Conservation (phyloP, 2,329 filamentous ascomycete species). For the Sarocladiaceae sp. region DNA sequence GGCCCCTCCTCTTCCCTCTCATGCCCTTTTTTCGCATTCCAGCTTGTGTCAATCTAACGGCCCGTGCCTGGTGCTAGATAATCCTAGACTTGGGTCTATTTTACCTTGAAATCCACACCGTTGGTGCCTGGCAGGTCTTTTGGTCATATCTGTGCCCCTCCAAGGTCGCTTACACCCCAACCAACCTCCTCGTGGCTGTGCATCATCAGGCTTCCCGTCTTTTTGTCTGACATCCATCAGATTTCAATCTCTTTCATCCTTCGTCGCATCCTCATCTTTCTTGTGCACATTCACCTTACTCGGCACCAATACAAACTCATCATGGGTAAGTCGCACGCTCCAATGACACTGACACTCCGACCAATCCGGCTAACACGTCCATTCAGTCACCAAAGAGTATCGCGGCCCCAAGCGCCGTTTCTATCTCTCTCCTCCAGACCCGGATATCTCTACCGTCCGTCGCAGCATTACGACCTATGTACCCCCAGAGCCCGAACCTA, state of each 20-base stretch:
- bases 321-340: constrained; percentile 8
- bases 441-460: constrained; percentile 31
- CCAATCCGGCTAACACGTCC: background rate
- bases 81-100: background rate
- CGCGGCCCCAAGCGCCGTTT: constrained; percentile 34
- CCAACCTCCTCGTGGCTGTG: background rate
- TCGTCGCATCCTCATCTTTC: background rate
- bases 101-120: background rate
- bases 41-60: background rate
- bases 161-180: background rate
- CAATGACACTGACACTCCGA: background rate
- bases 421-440: constrained; percentile 36
- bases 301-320: no score
- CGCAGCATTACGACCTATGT: constrained; percentile 34
- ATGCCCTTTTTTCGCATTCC: background rate
- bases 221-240: no score
- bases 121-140: background rate
- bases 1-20: no score
- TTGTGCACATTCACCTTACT: background rate
- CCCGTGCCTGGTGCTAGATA: background rate
- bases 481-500: constrained; percentile 18
- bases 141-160: background rate
- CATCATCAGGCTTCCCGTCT: constrained; percentile 1
- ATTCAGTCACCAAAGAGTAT: constrained; percentile 23
- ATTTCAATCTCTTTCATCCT: background rate